Evolutionary conservation across 2,329 filamentous ascomycete species (phyloP), one percentile per base, ranked within the genome.

Genomic region (Neonectria neomacrospora): DNA sequence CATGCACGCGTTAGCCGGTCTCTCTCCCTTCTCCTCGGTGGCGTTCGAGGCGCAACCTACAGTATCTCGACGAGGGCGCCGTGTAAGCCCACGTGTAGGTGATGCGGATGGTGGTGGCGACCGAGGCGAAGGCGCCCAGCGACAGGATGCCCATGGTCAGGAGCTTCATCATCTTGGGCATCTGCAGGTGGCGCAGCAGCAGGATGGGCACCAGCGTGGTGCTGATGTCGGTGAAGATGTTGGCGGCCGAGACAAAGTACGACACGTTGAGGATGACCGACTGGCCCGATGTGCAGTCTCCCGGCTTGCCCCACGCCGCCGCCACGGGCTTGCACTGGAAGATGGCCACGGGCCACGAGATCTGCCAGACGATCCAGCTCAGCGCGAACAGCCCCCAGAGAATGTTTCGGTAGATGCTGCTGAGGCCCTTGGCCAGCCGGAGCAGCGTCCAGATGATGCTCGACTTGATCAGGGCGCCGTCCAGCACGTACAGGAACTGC

Each of bases 241-340:
- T 67, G 44, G 61, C 16, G 2, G 64, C 66, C 23, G 66, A 67
- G 28, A 67, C 64, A n/a, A 67, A 64, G 23, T 67, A 67, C 0
- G 64, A 62, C 0, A 66, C 60, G n/a, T 58, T 61, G 14, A 67
- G 51, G 14, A 67, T 67, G 34, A 66, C 52, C 5, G 32, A 42
- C 41, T 67, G 64, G 8, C 61, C 64, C 1, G 66, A 67, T 3
- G 53, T 59, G 34, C 64, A 66, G 32, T 67, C 64, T 37, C 66
- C 64, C 9, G 64, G 66, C 42, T 62, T 26, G 16, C 61, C 61
- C 66, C 66, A 67, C 16, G 67, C 62, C 16, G 66, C 66, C 7
- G 64, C 48, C 14, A 70, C 63, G 16, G 67, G 67, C 16, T 67
- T 70, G 62, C 67, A 70, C 47, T 69, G 67, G 45, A 70, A 66